Conservation (phyloP, 495 filamentous ascomycete genomes). For the Penicillium longicatenatum region DNA sequence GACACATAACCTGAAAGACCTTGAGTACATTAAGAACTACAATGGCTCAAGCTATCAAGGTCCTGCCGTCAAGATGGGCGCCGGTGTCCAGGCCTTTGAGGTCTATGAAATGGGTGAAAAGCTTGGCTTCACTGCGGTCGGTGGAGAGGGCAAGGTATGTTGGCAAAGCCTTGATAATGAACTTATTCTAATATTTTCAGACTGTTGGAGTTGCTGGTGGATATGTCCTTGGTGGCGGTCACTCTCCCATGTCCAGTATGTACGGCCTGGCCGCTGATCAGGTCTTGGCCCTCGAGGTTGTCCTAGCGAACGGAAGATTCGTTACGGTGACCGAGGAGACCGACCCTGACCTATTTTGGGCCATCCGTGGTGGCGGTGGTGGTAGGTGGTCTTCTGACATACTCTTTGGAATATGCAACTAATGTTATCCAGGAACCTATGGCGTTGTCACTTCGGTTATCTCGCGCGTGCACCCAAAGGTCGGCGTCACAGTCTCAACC, state of each 20-base stretch:
- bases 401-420: background rate
- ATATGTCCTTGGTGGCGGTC: constrained; percentile 46
- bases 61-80: constrained; percentile 56
- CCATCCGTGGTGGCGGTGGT: constrained; percentile 38
- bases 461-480: constrained; percentile 46
- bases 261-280: constrained; percentile 57
- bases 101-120: constrained; percentile 50
- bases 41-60: constrained; percentile 40
- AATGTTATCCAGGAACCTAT: background rate
- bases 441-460: constrained; percentile 55
- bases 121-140: constrained; percentile 52
- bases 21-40: constrained; percentile 41
- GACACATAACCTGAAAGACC: constrained; percentile 60
- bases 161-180: background rate
- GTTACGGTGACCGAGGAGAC: constrained; percentile 50
- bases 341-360: constrained; percentile 64
- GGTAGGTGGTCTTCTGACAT: constrained; percentile 33
- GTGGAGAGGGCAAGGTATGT: constrained; percentile 50
- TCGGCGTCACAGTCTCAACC: constrained; percentile 39
- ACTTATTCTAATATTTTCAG: constrained; percentile 7
- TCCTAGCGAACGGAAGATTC: constrained; percentile 57
- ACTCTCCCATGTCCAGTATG: constrained; percentile 51
- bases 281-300: constrained; percentile 49
- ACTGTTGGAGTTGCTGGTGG: constrained; percentile 46
- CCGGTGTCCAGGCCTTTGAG: constrained; percentile 57